Evolutionary conservation across 139 green algal genomes (phyloP).

Genomic region (Coelastrella sp.): DNA sequence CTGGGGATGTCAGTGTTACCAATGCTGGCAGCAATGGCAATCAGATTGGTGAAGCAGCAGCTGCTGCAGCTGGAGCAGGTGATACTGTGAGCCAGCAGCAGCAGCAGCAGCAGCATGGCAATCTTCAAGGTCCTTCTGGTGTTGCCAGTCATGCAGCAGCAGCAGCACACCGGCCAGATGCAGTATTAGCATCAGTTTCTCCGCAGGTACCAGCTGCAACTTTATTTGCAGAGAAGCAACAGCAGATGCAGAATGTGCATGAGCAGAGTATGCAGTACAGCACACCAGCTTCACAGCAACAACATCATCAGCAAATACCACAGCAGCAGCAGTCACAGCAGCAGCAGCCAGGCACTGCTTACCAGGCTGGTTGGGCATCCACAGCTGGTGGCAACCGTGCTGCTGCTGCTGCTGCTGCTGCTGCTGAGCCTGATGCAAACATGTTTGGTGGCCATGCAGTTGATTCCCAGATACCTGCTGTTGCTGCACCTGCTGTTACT

Average conservation of each 20-base stretch:
- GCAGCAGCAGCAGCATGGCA: background rate
- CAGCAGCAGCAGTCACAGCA: conserved; percentile 16
- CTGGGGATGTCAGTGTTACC: no score
- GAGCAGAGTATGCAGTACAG: background rate
- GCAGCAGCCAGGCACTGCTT: background rate
- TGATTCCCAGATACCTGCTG: background rate
- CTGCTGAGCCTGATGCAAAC: background rate
- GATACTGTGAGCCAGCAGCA: no score
- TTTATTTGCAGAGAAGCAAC: background rate
- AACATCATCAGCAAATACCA: background rate
- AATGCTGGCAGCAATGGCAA: background rate
- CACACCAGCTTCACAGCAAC: no score
- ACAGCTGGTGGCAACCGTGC: no score
- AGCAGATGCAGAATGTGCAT: background rate
- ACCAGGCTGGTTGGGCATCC: no score
- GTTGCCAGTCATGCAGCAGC: background rate
- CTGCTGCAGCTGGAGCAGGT: background rate
- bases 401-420: no score
- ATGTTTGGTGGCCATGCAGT: no score
- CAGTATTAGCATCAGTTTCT: no score
- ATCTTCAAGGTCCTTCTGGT: background rate
- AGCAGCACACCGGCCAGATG: background rate
- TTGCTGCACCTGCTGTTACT: background rate
- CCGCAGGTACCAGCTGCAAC: background rate
- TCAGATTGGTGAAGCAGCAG: background rate